phyloP scores from a whole-genome alignment of 768 basidiomycete species.

The Brasilioporus rufonigricans region DNA sequence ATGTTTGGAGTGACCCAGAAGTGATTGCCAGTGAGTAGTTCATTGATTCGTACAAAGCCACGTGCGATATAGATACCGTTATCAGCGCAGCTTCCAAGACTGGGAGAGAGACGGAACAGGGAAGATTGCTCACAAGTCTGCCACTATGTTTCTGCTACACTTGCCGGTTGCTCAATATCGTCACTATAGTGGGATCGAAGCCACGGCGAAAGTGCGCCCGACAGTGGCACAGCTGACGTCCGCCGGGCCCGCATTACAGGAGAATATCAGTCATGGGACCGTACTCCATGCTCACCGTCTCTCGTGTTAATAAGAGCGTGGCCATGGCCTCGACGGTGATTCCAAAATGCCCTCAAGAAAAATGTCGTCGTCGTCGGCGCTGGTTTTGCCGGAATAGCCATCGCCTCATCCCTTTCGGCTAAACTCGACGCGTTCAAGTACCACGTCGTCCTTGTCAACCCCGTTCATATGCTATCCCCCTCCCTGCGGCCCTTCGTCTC shows the following conservation, averaged over 20 bases:
- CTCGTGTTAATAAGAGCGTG: neutral
- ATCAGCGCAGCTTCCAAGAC: conserved; percentile 32
- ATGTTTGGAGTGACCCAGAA: too few relatives aligned
- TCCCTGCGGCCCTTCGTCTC: conserved; percentile 54
- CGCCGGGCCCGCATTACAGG: too few relatives aligned
- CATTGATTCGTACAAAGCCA: too few relatives aligned
- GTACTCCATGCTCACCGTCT: neutral
- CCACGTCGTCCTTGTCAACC: conserved; percentile 53
- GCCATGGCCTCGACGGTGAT: neutral
- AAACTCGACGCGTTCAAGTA: conserved; percentile 47
- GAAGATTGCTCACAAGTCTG: too few relatives aligned
- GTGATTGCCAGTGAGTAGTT: too few relatives aligned
- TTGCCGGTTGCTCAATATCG: too few relatives aligned
- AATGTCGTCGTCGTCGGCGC: conserved; percentile 60
- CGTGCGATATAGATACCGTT: too few relatives aligned
- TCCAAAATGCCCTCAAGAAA: conserved; percentile 19
- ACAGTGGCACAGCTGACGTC: too few relatives aligned
- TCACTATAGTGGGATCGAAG: too few relatives aligned
- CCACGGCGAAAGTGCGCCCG: too few relatives aligned
- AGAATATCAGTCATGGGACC: too few relatives aligned
- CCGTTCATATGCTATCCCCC: conserved; percentile 48
- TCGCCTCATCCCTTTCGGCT: conserved; percentile 47
- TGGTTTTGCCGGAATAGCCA: conserved; percentile 41
- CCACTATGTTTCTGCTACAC: conserved; percentile 33
- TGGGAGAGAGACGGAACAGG: conserved; percentile 39